Base-by-base conservation (phyloP, 306 rosid species). In the Cicer cuneatum region DNA sequence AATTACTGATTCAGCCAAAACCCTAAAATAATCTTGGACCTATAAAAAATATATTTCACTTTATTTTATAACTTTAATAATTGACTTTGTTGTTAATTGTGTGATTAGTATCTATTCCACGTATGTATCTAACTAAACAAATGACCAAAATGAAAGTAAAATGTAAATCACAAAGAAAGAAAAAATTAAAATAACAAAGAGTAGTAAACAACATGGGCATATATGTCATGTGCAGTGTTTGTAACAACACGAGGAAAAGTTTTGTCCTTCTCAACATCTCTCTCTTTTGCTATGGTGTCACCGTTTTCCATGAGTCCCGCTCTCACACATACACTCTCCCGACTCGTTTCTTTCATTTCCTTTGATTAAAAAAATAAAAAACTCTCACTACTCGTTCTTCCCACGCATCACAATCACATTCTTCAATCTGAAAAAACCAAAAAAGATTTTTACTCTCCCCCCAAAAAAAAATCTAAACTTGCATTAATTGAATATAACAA, bases 321-420 rank as follows among this genome's bases (percentile, higher is more conserved):
- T 57, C 64, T 38, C 57, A 7, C 45, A 10, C 40, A 35, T 62
- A 69, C 84, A 33, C 75, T 52, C 69, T 8, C 21, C 54, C n/a
- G 47, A 42, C 84, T 18, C 73, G 48, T 48, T 38, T n/a, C n/a
- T n/a, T n/a, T n/a, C n/a, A n/a, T n/a, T n/a, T n/a, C n/a, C n/a
- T n/a, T n/a, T n/a, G n/a, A n/a, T n/a, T n/a, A n/a, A n/a, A n/a
- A n/a, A n/a, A n/a, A n/a, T n/a, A n/a, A n/a, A n/a, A n/a, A n/a
- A n/a, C n/a, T n/a, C n/a, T n/a, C n/a, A n/a, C n/a, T n/a, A n/a
- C 84, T 18, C 73, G 48, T 48, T 38, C 29, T 42, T 65, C 42
- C 71, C 57, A 80, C 81, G 75, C 76, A 68, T 63, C 72, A 16
- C 72, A 68, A 68, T 47, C 71, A 24, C 63, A 21, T 57, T 29